These are phyloP conservation scores for Arthrobotrys pseudoclavata DNA, from an alignment of 2,329 filamentous ascomycete species.

Conservation along the genomic window DNA sequence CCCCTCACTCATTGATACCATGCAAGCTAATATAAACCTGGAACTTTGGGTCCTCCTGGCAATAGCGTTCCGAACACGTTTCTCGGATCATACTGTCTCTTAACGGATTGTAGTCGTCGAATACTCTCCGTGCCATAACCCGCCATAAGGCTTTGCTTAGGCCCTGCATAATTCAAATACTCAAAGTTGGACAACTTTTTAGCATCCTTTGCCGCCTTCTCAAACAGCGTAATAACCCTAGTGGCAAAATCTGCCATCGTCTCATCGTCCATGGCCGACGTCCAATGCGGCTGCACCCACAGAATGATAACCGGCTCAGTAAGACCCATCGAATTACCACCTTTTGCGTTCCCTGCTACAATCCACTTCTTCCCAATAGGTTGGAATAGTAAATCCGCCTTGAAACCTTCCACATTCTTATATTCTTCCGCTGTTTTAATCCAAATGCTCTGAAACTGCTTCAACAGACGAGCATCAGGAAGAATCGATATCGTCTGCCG, in stretches of 20 bases:
- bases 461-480: constrained; percentile 28
- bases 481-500: constrained; percentile 37
- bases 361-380: constrained; percentile 58
- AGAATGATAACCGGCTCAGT: constrained; percentile 17
- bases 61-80: constrained; percentile 64
- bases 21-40: constrained; percentile 15
- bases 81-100: constrained; percentile 63
- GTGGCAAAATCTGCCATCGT: constrained; percentile 12
- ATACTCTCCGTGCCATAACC: constrained; percentile 67
- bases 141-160: constrained; percentile 67
- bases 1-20: neutral
- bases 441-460: constrained; percentile 23
- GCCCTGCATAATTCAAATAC: constrained; percentile 69
- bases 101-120: constrained; percentile 60
- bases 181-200: constrained; percentile 66
- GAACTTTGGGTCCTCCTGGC: constrained; percentile 65
- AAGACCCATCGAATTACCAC: constrained; percentile 59
- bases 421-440: constrained; percentile 3
- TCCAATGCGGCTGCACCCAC: constrained; percentile 24
- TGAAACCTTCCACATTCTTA: constrained; percentile 40
- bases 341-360: constrained; percentile 30
- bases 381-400: constrained; percentile 60
- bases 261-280: constrained; percentile 31
- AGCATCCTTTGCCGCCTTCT: constrained; percentile 63
- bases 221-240: constrained; percentile 61